phyloP scores from a whole-genome alignment of 305 asterid species.

The Rubia balearica region DNA sequence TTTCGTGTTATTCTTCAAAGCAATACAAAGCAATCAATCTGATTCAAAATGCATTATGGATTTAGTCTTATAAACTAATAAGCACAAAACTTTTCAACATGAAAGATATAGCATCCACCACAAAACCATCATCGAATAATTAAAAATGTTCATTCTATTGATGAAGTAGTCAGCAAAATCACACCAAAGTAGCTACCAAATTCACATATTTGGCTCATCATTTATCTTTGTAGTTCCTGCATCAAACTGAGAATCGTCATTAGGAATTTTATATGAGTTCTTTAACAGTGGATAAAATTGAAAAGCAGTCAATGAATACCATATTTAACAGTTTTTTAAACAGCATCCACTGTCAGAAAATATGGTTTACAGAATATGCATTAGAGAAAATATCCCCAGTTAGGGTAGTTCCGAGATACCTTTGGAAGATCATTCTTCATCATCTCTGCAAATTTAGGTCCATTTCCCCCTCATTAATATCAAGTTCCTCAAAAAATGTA shows the following conservation, averaged over 20 bases:
- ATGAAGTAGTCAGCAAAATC: not conserved
- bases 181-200: no score
- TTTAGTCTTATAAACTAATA: not conserved
- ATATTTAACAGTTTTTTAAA: no score
- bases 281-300: no score
- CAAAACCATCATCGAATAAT: not conserved
- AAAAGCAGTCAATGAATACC: no score
- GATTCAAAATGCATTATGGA: not conserved
- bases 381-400: not conserved
- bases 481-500: constrained; percentile 97
- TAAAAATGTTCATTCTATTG: not conserved
- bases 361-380: not conserved
- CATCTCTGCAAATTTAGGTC: constrained; percentile 85
- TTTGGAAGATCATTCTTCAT: constrained; percentile 98
- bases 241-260: no score
- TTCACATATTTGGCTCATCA: no score
- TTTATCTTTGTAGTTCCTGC: no score
- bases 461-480: constrained; percentile 92
- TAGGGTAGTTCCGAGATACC: constrained; percentile 29
- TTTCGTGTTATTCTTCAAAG: not conserved
- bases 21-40: not conserved
- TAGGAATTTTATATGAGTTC: no score
- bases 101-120: not conserved
- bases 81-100: not conserved
- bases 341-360: no score